A percentile compares a stretch with the other conserved stretches of the same genome.
Evolutionary conservation across 371 early-diverging fungal genomes (phyloP).

Genomic region (Apophysomyces sp.): DNA sequence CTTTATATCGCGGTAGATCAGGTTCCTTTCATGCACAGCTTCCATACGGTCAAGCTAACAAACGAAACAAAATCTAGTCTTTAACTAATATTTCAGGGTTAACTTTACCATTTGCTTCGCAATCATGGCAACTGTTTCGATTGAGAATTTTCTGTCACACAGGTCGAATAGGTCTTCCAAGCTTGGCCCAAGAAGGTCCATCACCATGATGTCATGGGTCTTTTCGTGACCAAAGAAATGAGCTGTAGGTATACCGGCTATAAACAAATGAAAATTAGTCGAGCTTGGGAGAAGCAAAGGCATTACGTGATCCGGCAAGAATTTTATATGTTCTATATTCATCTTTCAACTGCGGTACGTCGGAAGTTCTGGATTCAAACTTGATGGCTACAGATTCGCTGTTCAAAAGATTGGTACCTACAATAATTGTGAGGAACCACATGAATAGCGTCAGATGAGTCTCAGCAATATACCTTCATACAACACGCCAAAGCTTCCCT

Average conservation of each 20-base stretch:
- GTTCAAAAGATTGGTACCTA: slow-evolving; percentile 54
- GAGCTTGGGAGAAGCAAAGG: slow-evolving; percentile 22
- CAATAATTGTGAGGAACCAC: neutral
- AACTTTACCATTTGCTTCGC: slow-evolving; percentile 89
- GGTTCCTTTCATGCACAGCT: slow-evolving; percentile 90
- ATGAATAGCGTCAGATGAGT: neutral
- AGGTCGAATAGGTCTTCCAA: slow-evolving; percentile 96
- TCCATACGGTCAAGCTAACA: slow-evolving; percentile 81
- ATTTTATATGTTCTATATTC: slow-evolving; percentile 81
- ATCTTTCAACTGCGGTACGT: slow-evolving; percentile 82
- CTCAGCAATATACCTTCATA: slow-evolving; percentile 80
- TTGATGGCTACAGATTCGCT: slow-evolving; percentile 79
- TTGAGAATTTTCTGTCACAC: slow-evolving; percentile 83
- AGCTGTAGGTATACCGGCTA: slow-evolving; percentile 82
- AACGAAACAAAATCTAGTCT: neutral
- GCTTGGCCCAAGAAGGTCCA: slow-evolving; percentile 95
- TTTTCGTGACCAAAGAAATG: slow-evolving; percentile 96
- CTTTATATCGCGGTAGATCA: slow-evolving; percentile 98
- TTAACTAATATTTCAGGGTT: neutral
- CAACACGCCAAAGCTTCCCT: slow-evolving; percentile 96
- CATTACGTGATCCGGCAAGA: slow-evolving; percentile 54
- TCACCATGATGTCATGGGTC: slow-evolving; percentile 89
- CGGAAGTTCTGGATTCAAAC: slow-evolving; percentile 78
- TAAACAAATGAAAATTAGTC: neutral
- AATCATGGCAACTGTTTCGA: slow-evolving; percentile 93